Evolutionary conservation across 139 green algal species (phyloP).

Genomic region (Chlamydomonas asymmetrica): DNA sequence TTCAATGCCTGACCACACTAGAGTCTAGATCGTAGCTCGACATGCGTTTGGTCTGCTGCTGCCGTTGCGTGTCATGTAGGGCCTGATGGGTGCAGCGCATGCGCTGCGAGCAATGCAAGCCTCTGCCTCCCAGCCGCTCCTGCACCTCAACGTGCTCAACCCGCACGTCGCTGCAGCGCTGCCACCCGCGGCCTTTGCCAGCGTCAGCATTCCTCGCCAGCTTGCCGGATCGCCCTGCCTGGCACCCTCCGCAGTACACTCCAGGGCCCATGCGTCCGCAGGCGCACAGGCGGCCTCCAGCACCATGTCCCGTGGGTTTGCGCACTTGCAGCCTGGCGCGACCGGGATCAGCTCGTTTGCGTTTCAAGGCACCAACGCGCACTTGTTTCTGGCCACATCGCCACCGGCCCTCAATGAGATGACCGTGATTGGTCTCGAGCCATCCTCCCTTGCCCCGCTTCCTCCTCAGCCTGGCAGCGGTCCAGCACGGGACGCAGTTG

Average conservation of each 20-base stretch:
- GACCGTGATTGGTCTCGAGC: no score
- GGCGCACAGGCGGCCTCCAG: no score
- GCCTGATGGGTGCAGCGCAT: slow-evolving; percentile 63
- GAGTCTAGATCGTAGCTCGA: no score
- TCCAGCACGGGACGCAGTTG: neutral
- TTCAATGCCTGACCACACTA: no score
- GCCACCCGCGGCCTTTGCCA: neutral
- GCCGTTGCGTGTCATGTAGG: no score
- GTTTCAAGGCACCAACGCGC: slow-evolving; percentile 87
- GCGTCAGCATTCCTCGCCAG: slow-evolving; percentile 34
- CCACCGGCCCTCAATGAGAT: no score
- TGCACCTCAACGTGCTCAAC: slow-evolving; percentile 74
- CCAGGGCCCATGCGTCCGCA: no score
- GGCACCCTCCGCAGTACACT: no score
- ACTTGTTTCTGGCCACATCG: slow-evolving; percentile 47
- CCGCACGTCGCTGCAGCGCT: slow-evolving; percentile 49
- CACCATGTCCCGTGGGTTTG: no score
- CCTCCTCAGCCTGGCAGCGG: no score
- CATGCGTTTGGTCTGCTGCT: no score
- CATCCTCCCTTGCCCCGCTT: no score
- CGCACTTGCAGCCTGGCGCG: neutral
- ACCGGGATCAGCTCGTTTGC: slow-evolving; percentile 77
- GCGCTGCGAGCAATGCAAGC: slow-evolving; percentile 29
- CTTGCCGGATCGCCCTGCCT: slow-evolving; percentile 5
- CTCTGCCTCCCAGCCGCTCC: slow-evolving; percentile 31